These are phyloP conservation scores for Aspergillus nomiae DNA, from an alignment of 2,329 filamentous ascomycete species.

Conservation along the genomic window DNA sequence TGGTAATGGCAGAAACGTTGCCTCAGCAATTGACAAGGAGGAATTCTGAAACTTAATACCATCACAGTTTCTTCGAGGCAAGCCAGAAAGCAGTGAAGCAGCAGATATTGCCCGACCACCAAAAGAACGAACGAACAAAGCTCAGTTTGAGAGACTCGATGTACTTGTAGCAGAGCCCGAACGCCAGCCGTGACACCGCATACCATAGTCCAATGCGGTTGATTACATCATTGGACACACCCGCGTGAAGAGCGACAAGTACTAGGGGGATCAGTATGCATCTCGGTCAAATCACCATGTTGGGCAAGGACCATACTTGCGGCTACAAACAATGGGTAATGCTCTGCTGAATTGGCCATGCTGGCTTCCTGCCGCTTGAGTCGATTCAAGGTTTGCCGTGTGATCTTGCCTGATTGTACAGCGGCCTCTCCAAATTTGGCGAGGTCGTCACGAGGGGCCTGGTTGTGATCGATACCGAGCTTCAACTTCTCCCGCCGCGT, in stretches of 20 bases:
- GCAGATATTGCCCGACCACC: conserved; percentile 43
- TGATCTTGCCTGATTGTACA: conserved; percentile 39
- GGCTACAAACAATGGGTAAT: conserved; percentile 41
- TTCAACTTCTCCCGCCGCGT: conserved; percentile 35
- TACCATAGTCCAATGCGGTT: conserved; percentile 42
- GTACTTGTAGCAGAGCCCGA: conserved; percentile 35
- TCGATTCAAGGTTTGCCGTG: conserved; percentile 35
- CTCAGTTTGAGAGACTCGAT: conserved; percentile 34
- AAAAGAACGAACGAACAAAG: conserved; percentile 38
- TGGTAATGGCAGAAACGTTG: not conserved
- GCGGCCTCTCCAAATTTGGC: conserved; percentile 38
- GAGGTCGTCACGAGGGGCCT: conserved; percentile 41
- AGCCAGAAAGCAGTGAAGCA: conserved; percentile 41
- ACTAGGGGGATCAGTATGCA: conserved; percentile 20
- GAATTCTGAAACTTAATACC: not conserved
- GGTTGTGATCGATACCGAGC: conserved; percentile 42
- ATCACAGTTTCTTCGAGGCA: conserved; percentile 34
- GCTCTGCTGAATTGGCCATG: conserved; percentile 34
- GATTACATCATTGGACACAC: conserved; percentile 36
- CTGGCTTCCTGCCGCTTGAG: conserved; percentile 41
- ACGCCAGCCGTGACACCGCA: conserved; percentile 37
- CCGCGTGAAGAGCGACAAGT: conserved; percentile 37
- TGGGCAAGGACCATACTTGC: conserved; percentile 26
- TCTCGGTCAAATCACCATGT: not conserved
- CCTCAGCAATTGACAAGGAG: not conserved